Evolutionary conservation across 2,329 filamentous ascomycete species (phyloP), one percentile per base, ranked within the genome.

Genomic region (Pyrenochaeta sp.): DNA sequence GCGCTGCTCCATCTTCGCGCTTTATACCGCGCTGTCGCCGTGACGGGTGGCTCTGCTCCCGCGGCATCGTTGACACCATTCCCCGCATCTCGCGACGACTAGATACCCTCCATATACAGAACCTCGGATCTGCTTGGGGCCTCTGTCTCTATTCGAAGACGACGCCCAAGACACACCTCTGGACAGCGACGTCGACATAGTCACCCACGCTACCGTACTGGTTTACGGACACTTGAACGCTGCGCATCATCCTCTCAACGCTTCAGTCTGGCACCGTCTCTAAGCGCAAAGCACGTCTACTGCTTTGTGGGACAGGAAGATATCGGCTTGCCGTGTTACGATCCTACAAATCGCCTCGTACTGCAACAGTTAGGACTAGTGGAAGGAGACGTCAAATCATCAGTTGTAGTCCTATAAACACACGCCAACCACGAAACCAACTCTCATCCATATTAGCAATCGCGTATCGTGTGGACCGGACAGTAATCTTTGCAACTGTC

Each of bases 21-120:
- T 60, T 71, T 73, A 73, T 74, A 75, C 71, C 65, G 67, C 66
- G 66, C 65, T 61, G 62, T 67, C 65, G 71, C 71, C 69, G 67
- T 66, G 61, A 61, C 66, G 68, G 61, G 58, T 61, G 64, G 55
- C 58, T 65, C 64, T 63, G 66, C 61, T 63, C 61, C 61, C 58
- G 67, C 63, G 59, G 64, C 64, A 58, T 64, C 57, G 62, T 52
- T 58, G 59, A 34, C 60, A 58, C 25, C 59, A 54, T 58, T 19
- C 55, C 62, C 55, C 59, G 51, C 62, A 56, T 34, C 44, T 25
- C 24, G 46, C 34, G 32, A 15, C 30, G 25, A 30, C n/a, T 8
- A 46, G 27, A 48, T 9, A 8, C 30, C 12, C 22, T 19, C 45
- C 27, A 48, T 24, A 22, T 7, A 43, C 40, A 12, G 3, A 25